Conservation (phyloP, 106 monocot species). For the Iris macrosiphon region DNA sequence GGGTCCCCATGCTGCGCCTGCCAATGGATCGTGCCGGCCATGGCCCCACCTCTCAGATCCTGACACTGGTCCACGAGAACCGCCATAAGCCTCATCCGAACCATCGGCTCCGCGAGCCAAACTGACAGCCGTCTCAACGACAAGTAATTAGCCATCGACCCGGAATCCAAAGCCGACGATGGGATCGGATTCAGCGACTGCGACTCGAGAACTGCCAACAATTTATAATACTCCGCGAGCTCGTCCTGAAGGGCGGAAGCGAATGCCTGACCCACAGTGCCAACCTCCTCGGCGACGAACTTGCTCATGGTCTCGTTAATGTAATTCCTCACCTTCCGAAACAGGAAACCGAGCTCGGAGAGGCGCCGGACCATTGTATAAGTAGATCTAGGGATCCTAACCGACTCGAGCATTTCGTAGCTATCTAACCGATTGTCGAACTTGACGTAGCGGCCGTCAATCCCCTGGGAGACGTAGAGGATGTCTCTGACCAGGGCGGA, state of each 20-base stretch:
- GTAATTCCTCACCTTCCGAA: constrained; percentile 54
- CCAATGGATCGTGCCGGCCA: constrained; percentile 78
- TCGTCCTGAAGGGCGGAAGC: constrained; percentile 83
- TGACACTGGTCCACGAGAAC: constrained; percentile 60
- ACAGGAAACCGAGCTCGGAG: constrained; percentile 83
- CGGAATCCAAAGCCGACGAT: constrained; percentile 18
- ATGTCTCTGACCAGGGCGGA: constrained; percentile 66
- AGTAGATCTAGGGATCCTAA: constrained; percentile 47
- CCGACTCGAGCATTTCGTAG: constrained; percentile 54
- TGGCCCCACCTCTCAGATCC: constrained; percentile 68
- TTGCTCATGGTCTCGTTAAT: constrained; percentile 35
- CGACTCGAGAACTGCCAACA: constrained; percentile 79
- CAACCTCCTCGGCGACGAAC: constrained; percentile 33
- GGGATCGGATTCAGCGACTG: constrained; percentile 69
- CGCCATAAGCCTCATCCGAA: constrained; percentile 85
- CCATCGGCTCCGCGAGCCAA: constrained; percentile 81
- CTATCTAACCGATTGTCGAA: constrained; percentile 36
- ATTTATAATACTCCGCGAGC: constrained; percentile 78
- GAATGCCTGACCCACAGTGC: constrained; percentile 78
- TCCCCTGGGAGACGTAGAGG: constrained; percentile 76
- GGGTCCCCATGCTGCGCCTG: constrained; percentile 79
- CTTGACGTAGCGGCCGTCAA: constrained; percentile 70
- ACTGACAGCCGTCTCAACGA: constrained; percentile 67
- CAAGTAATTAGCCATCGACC: constrained; percentile 48
- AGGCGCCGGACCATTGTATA: constrained; percentile 54